Evolutionary conservation across 495 filamentous ascomycete species (phyloP).

Genomic region (Oidiodendron maius): DNA sequence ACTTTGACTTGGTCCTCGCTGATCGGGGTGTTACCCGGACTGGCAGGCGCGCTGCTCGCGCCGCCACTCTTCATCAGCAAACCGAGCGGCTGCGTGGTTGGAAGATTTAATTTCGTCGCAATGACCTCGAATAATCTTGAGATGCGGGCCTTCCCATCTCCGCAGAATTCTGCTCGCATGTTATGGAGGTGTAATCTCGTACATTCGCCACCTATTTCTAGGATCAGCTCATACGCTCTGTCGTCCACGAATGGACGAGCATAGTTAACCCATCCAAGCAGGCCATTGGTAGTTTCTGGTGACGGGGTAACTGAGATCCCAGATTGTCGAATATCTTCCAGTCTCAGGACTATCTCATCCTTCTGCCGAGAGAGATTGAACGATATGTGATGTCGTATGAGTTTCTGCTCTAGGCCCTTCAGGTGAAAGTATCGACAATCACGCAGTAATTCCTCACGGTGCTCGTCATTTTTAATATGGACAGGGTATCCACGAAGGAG

Average conservation of each 20-base stretch:
- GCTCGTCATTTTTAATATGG: slow-evolving; percentile 66
- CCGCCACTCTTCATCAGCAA: slow-evolving; percentile 56
- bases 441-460: slow-evolving; percentile 72
- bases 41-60: slow-evolving; percentile 46
- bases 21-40: slow-evolving; percentile 64
- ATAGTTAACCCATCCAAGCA: slow-evolving; percentile 63
- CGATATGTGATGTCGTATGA: slow-evolving; percentile 72
- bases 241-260: slow-evolving; percentile 76
- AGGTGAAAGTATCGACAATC: slow-evolving; percentile 94
- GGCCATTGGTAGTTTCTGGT: slow-evolving; percentile 4
- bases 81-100: slow-evolving; percentile 60
- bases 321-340: slow-evolving; percentile 81
- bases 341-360: slow-evolving; percentile 73
- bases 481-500: slow-evolving; percentile 84
- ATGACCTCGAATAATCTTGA: slow-evolving; percentile 71
- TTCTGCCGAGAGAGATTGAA: slow-evolving; percentile 63
- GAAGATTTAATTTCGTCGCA: slow-evolving; percentile 71
- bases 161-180: slow-evolving; percentile 65
- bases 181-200: slow-evolving; percentile 54
- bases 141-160: slow-evolving; percentile 61
- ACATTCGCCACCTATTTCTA: slow-evolving; percentile 69
- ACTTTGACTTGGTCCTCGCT: slow-evolving; percentile 69
- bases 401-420: slow-evolving; percentile 80
- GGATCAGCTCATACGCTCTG: slow-evolving; percentile 61
- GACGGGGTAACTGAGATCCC: slow-evolving; percentile 63